Percentiles rank a stretch among this genome's conserved stretches.
Conservation (phyloP, 2,329 filamentous ascomycete genomes). For the Fusarium subtropicale region DNA sequence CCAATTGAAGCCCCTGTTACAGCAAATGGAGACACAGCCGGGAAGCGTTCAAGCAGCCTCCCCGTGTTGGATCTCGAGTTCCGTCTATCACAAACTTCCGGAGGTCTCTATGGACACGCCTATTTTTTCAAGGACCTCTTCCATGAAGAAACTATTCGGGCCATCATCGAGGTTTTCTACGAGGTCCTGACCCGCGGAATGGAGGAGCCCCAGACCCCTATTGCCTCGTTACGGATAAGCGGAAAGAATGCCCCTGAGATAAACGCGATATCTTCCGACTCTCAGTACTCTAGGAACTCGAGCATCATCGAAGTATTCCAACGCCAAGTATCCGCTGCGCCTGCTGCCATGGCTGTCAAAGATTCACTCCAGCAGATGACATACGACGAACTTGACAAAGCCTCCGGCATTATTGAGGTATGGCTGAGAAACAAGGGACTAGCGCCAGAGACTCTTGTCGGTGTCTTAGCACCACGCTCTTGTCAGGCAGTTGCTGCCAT, state of each 20-base stretch:
- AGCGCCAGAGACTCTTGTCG: background rate
- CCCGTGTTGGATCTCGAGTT: background rate
- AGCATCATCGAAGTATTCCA: background rate
- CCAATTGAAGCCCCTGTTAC: too few species aligned
- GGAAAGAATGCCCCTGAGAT: background rate
- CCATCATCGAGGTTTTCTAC: background rate
- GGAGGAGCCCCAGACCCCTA: background rate
- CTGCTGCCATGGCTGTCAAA: background rate
- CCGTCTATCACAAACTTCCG: background rate
- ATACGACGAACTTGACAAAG: background rate
- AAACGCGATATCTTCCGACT: background rate
- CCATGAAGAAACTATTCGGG: background rate
- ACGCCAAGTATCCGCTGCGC: background rate
- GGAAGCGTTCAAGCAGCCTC: background rate
- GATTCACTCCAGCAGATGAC: background rate
- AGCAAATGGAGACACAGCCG: background rate
- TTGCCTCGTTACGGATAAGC: background rate
- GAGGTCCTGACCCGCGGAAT: background rate
- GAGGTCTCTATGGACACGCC: background rate
- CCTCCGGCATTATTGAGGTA: background rate
- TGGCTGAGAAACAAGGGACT: background rate
- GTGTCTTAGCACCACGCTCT: background rate
- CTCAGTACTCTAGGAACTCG: background rate
- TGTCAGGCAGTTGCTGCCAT: conserved; percentile 19
- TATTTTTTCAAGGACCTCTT: background rate